Base-by-base conservation (phyloP, 352 stramenopile genomes). In the Phytophthora capsici region DNA sequence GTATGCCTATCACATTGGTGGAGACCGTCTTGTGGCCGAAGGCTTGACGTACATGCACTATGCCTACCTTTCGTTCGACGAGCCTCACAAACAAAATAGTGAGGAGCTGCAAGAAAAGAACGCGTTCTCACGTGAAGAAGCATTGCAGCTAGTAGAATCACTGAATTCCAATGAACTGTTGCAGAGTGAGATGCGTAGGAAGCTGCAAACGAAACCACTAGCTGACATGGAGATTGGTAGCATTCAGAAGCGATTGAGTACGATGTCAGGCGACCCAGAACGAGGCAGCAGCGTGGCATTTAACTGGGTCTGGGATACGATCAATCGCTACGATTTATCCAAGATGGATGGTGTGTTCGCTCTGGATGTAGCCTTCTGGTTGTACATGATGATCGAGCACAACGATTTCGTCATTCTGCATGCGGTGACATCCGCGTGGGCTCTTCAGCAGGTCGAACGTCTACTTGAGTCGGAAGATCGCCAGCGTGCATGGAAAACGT, bases 341-440 rank as follows among this genome's bases (percentile, higher is more conserved):
- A 73, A 73, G 28, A 64, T 81, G 16, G 46, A 78, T 28, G 65
- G 73, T 9, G 52, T 67, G 14, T 53, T 77, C 57, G 69, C 69
- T 20, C 44, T 81, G 14, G 69, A 81, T 32, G 23, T 81, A 6
- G 54, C 52, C 3, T 46, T 81, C n/a, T 81, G 73, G 73, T 40
- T 78, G 47, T 81, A 75, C 46, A 45, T 57, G 56, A 73, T 74
- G 60, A 68, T 78, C 36, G 56, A 73, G 43, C 49, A 73, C 52
- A 78, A 78, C 40, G 69, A 81, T 49, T 81, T 78, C 20, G 73
- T 78, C 17, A 67, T 81, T 13, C 28, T 78, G 23, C 73, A 81
- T 36, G 73, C 59, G 7, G 62, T 81, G 28, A 78, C 69, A 28
- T 78, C 73, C 20, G 69, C 73, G 26, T 78, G 73, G 73, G 52